phyloP scores from a whole-genome alignment of 75 land plant species.

The Gnetum montanum region DNA sequence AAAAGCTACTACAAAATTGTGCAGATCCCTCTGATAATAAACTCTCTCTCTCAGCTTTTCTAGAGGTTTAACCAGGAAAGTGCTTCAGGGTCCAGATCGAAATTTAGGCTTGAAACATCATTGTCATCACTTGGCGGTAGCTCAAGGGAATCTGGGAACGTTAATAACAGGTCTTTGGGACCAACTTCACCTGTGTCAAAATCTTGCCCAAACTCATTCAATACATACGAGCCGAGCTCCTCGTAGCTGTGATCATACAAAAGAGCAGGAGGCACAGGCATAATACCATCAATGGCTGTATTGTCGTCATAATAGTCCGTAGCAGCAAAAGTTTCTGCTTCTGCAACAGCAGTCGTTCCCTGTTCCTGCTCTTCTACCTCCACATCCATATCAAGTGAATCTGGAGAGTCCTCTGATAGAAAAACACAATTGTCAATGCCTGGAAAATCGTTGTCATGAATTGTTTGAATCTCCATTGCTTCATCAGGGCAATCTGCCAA shows the following conservation, averaged over 20 bases:
- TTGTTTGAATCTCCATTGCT: neutral
- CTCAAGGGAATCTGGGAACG: slow-evolving; percentile 5
- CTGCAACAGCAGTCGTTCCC: neutral
- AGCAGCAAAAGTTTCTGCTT: no score
- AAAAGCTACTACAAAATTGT: neutral
- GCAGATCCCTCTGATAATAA: neutral
- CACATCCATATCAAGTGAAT: neutral
- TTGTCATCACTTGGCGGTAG: neutral
- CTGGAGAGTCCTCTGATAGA: neutral
- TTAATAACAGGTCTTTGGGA: neutral
- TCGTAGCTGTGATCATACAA: neutral
- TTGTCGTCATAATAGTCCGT: no score
- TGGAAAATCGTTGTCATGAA: neutral
- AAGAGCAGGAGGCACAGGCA: no score
- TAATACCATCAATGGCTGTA: neutral
- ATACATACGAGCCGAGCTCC: slow-evolving; percentile 1
- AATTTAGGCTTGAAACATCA: neutral
- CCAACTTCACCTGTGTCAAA: neutral
- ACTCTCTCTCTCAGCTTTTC: neutral
- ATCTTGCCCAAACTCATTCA: slow-evolving; percentile 8
- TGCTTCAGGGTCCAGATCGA: slow-evolving; percentile 4
- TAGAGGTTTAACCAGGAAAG: slow-evolving; percentile 1
- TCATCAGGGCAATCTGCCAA: neutral
- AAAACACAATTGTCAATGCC: neutral
- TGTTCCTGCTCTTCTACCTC: no score